Percentiles rank a stretch among this genome's conserved stretches.
Evolutionary conservation across 768 basidiomycete species (phyloP).

Genomic region (Gelatoporia subvermispora): DNA sequence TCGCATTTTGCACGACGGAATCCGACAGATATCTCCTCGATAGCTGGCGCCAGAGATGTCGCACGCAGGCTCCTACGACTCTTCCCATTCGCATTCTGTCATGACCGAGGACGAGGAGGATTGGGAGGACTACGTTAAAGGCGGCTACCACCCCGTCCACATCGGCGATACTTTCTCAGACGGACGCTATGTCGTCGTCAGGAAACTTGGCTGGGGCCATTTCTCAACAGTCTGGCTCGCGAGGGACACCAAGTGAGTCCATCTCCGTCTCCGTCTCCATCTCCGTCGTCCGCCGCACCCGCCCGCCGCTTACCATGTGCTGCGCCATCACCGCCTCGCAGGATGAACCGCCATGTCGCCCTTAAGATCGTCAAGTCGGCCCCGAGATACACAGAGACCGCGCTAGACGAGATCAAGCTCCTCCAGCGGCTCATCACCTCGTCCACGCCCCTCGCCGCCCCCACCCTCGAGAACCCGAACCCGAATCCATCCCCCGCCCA

Average conservation of each 20-base stretch:
- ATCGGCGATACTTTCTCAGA: constrained; percentile 90
- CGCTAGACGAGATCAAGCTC: constrained; percentile 97
- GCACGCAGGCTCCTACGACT: constrained; percentile 37
- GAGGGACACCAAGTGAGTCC: constrained; percentile 68
- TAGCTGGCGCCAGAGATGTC: too few relatives aligned
- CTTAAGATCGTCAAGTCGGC: constrained; percentile 99
- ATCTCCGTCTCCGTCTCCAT: neutral
- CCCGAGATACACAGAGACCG: constrained; percentile 94
- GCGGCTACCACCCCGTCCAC: constrained; percentile 90
- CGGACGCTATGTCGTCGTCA: constrained; percentile 82
- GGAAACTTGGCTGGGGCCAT: constrained; percentile 95
- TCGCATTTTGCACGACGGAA: too few relatives aligned
- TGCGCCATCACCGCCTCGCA: constrained; percentile 28
- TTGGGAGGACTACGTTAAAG: constrained; percentile 73
- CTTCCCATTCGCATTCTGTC: constrained; percentile 69
- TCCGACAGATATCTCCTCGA: too few relatives aligned
- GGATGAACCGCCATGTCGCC: constrained; percentile 93
- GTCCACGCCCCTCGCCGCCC: constrained; percentile 48
- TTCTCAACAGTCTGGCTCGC: constrained; percentile 94
- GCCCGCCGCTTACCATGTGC: neutral
- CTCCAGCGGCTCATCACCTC: constrained; percentile 92
- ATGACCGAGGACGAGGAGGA: constrained; percentile 93
- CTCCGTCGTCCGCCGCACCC: constrained; percentile 6
- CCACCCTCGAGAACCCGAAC: constrained; percentile 44
- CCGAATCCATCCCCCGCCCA: constrained; percentile 51